Evolutionary conservation across 768 basidiomycete genomes (phyloP).

Genomic region (Lepiota brunneoincarnata): DNA sequence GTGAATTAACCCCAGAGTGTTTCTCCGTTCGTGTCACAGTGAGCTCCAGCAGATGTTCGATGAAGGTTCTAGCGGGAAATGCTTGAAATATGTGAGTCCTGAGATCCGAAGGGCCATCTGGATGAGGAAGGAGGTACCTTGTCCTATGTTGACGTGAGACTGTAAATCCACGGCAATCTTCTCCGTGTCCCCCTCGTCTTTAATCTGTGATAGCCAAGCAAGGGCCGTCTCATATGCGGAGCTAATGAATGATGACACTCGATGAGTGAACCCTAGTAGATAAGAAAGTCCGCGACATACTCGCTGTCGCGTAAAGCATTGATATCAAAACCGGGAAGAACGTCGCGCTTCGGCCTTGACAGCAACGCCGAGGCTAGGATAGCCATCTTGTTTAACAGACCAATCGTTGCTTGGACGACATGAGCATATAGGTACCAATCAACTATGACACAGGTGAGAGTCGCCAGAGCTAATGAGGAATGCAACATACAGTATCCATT

Average conservation of each 20-base stretch:
- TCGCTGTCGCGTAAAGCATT: constrained; percentile 33
- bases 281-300: constrained; percentile 25
- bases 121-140: constrained; percentile 29
- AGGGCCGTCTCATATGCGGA: constrained; percentile 37
- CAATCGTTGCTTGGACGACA: constrained; percentile 38
- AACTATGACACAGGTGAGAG: constrained; percentile 32
- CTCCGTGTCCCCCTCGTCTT: constrained; percentile 26
- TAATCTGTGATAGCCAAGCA: constrained; percentile 37
- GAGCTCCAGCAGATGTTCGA: constrained; percentile 47
- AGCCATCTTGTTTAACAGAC: constrained; percentile 37
- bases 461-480: not conserved
- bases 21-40: constrained; percentile 29
- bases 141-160: constrained; percentile 41
- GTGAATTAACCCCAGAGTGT: constrained; percentile 13
- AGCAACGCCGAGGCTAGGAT: constrained; percentile 18
- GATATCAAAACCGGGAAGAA: constrained; percentile 34
- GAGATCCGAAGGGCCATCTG: not conserved
- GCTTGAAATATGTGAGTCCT: constrained; percentile 22
- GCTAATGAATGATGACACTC: constrained; percentile 23
- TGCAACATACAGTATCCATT: constrained; percentile 46
- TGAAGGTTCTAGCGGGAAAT: constrained; percentile 46
- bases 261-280: constrained; percentile 3
- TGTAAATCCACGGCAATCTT: constrained; percentile 38
- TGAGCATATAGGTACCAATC: constrained; percentile 54
- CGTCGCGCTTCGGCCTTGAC: constrained; percentile 17